These are phyloP conservation scores for Fusarium sp. DNA, from an alignment of 2,329 filamentous ascomycete species.

Conservation along the genomic window DNA sequence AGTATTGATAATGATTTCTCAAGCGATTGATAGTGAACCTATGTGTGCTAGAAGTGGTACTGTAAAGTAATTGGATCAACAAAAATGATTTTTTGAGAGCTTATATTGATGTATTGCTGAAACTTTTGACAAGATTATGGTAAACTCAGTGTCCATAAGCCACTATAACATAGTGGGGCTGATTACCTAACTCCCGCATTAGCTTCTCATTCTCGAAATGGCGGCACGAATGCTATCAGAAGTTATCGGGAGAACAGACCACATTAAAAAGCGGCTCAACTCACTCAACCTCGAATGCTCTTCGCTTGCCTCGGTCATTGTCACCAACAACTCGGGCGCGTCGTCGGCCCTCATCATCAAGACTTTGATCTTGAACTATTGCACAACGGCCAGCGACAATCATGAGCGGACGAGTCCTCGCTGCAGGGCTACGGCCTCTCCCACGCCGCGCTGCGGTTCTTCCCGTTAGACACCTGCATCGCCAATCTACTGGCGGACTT, in stretches of 20 bases:
- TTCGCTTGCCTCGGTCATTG: conserved; percentile 26
- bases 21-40: rapidly evolving
- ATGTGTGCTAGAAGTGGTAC: rapidly evolving
- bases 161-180: not conserved
- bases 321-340: conserved; percentile 33
- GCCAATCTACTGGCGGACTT: conserved; percentile 73
- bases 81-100: not conserved
- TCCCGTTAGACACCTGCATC: conserved; percentile 71
- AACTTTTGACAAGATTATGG: not conserved
- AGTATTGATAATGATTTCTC: not conserved
- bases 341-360: conserved; percentile 38
- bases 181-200: conserved; percentile 35
- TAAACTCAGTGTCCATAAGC: not conserved
- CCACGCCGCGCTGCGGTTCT: conserved; percentile 68
- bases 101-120: rapidly evolving
- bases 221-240: conserved; percentile 38
- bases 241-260: conserved; percentile 25
- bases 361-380: conserved; percentile 28
- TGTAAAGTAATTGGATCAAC: rapidly evolving
- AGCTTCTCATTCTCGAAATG: conserved; percentile 30
- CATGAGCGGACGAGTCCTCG: conserved; percentile 60
- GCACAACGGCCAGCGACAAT: conserved; percentile 26
- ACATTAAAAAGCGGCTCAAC: conserved; percentile 25
- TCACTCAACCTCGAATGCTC: conserved; percentile 30
- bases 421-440: conserved; percentile 74